Evolutionary conservation across 2,329 filamentous ascomycete genomes (phyloP).

Genomic region (Beauveria sp.): DNA sequence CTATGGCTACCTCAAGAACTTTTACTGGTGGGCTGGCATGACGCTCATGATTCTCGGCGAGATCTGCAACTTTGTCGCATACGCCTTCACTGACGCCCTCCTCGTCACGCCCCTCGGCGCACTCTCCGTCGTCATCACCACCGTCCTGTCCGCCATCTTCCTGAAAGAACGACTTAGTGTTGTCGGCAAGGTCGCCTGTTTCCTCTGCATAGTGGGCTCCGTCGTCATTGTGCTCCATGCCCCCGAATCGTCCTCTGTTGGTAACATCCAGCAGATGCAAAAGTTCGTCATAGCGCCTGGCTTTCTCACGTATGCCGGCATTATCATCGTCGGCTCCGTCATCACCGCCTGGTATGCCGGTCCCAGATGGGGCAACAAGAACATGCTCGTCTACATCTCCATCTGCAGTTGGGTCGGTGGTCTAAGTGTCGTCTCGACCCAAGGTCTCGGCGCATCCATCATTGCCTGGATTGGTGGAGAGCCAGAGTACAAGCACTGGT

Average conservation of each 20-base stretch:
- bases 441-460: slow-evolving; percentile 86
- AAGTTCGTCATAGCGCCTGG: slow-evolving; percentile 76
- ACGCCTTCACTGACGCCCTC: slow-evolving; percentile 94
- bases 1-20: slow-evolving; percentile 93
- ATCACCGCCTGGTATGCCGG: slow-evolving; percentile 73
- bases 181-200: slow-evolving; percentile 92
- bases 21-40: slow-evolving; percentile 95
- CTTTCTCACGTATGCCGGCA: slow-evolving; percentile 76
- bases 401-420: slow-evolving; percentile 95
- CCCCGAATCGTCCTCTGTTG: slow-evolving; percentile 74
- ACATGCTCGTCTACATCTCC: slow-evolving; percentile 94
- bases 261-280: slow-evolving; percentile 88
- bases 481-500: slow-evolving; percentile 95
- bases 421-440: slow-evolving; percentile 87
- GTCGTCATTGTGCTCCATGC: slow-evolving; percentile 94
- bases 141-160: slow-evolving; percentile 86
- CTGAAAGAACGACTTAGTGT: slow-evolving; percentile 92
- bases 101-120: slow-evolving; percentile 88
- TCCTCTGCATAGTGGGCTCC: slow-evolving; percentile 87
- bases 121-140: slow-evolving; percentile 84
- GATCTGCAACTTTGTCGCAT: slow-evolving; percentile 94
- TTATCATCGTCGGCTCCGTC: slow-evolving; percentile 66
- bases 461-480: slow-evolving; percentile 76
- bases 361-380: slow-evolving; percentile 88
- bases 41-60: slow-evolving; percentile 94